Evolutionary conservation across 805 yeast genomes (phyloP).

Genomic region (Metschnikowia sp.): DNA sequence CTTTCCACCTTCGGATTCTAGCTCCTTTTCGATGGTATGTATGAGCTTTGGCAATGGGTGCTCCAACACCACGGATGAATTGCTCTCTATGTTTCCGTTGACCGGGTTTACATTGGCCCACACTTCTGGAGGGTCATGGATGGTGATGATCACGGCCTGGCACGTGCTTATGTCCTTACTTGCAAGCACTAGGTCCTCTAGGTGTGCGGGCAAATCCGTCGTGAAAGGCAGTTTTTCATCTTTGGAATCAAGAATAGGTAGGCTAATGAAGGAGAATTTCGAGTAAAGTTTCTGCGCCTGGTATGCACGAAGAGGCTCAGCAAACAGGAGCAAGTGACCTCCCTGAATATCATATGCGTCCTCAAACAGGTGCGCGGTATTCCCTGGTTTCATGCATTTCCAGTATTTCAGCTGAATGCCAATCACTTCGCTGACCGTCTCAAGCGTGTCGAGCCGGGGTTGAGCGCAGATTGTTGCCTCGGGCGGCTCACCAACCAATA

Average conservation of each 20-base stretch:
- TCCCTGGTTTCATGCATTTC: conserved; percentile 77
- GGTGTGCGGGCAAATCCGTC: conserved; percentile 44
- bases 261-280: conserved; percentile 54
- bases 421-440: conserved; percentile 76
- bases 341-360: conserved; percentile 40
- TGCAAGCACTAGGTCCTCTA: conserved; percentile 66
- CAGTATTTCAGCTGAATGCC: conserved; percentile 81
- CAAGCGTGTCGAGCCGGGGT: conserved; percentile 76
- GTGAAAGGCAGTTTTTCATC: conserved; percentile 24
- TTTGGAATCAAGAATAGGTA: conserved; percentile 54
- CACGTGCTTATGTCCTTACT: conserved; percentile 64
- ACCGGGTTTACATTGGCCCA: conserved; percentile 85
- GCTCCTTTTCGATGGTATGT: conserved; percentile 47
- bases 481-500: conserved; percentile 92
- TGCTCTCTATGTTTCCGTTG: conserved; percentile 72
- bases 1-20: conserved; percentile 18
- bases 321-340: conserved; percentile 46
- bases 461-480: conserved; percentile 61
- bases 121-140: conserved; percentile 89
- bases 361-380: conserved; percentile 37
- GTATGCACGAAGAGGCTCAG: conserved; percentile 71
- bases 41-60: conserved; percentile 61
- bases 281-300: conserved; percentile 59
- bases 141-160: conserved; percentile 61
- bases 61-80: conserved; percentile 71